Evolutionary conservation across 2,329 filamentous ascomycete species (phyloP).

Genomic region (Xylariaceae sp.): DNA sequence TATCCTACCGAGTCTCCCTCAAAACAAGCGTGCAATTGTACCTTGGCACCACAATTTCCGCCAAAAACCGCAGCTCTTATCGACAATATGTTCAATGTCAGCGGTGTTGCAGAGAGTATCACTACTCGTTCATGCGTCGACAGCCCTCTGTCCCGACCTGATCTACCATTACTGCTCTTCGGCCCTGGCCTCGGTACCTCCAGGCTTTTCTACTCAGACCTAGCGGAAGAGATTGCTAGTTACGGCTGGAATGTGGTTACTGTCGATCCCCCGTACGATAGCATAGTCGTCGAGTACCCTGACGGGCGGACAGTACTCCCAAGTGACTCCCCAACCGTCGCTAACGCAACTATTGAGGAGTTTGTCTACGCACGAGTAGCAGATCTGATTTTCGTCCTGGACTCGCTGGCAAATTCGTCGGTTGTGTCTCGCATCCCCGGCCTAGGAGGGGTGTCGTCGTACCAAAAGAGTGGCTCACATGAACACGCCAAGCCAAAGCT

Average conservation of each 20-base stretch:
- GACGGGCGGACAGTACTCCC: constrained; percentile 44
- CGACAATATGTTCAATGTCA: constrained; percentile 2
- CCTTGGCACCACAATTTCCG: constrained; percentile 24
- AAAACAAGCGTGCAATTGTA: constrained; percentile 9
- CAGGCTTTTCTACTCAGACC: constrained; percentile 49
- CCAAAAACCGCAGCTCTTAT: constrained; percentile 15
- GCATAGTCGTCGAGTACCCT: constrained; percentile 52
- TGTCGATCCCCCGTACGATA: constrained; percentile 57
- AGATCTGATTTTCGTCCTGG: constrained; percentile 47
- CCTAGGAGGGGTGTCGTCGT: constrained; percentile 17
- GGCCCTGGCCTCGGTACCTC: constrained; percentile 52
- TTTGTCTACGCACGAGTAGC: constrained; percentile 40
- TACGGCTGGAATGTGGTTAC: constrained; percentile 53
- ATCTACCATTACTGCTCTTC: constrained; percentile 46
- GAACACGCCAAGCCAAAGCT: constrained; percentile 38
- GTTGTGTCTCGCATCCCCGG: constrained; percentile 44
- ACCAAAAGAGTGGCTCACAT: not conserved
- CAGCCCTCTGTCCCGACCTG: constrained; percentile 24
- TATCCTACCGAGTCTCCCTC: constrained; percentile 31
- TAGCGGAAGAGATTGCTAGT: constrained; percentile 53
- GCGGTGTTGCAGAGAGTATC: constrained; percentile 18
- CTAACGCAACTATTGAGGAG: not conserved
- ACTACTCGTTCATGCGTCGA: constrained; percentile 29
- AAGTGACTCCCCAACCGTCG: constrained; percentile 29
- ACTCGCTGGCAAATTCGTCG: constrained; percentile 35